Base-by-base conservation (phyloP, 2,329 filamentous ascomycete genomes). In the Stylonectria norvegica region DNA sequence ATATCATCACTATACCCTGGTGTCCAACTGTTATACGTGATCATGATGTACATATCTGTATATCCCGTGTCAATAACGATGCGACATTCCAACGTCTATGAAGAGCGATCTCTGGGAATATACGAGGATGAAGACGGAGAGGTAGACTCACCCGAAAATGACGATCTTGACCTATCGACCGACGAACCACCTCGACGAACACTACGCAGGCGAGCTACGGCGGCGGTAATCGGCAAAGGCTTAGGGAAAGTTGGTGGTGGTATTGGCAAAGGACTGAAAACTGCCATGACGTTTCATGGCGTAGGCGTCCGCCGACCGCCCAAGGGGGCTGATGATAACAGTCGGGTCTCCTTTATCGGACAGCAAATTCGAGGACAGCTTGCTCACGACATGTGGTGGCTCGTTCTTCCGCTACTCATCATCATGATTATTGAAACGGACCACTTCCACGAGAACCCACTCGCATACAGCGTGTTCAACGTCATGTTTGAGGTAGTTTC, bases 11-110 rank as follows among this genome's bases (percentile, higher is more conserved):
- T 74, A 3, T 74, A 73, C 27, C 77, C 80, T 5, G 78, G 76
- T 2, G 65, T 83, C 3, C 74, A 81, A 43, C 69, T 83, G 1
- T 61, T 79, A 2, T 83, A 80, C 50, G 67, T 82, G 10, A 70
- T 83, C 40, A 80, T 82, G 68, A 83, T 83, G 77, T 84, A 83
- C 58, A 76, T 83, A 29, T 78, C 78, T 1, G 76, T 73, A 3
- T 83, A 80, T 44, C 80, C 81, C 0, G 72, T 83, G 16, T 73
- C 77, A 18, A 78, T 83, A 43, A 79, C 76, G 1, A 77, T 83
- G 63, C 75, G 83, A 19, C 79, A 82, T 56, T 83, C 81, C 27
- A 86, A 86, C 54, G 78, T 85, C 20, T 87, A 87, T 55, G 83
- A 86, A 57, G 82, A 87, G 53, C 71, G 79, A 5, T 81, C 78